Conservation (phyloP, 163 green algal genomes). For the Scenedesmus sp. region DNA sequence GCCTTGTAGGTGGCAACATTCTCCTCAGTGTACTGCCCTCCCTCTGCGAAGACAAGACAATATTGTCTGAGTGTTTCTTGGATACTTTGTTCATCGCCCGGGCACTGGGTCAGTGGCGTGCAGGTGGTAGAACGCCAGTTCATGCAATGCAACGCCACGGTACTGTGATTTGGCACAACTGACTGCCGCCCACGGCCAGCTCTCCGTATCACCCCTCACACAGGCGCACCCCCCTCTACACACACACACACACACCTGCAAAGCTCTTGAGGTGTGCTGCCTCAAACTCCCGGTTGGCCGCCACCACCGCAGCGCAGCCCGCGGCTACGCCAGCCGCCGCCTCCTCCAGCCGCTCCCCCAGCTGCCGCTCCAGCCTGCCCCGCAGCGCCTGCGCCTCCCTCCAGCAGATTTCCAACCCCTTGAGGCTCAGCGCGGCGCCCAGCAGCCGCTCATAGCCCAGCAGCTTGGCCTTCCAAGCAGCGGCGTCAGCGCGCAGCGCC, state of each 20-base stretch:
- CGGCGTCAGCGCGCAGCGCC: conserved; percentile 36
- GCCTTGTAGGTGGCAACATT: conserved; percentile 22
- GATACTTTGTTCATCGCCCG: no score
- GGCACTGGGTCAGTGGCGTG: no score
- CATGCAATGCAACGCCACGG: background rate
- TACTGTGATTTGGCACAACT: background rate
- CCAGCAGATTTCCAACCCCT: conserved; percentile 72
- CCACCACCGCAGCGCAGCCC: conserved; percentile 51
- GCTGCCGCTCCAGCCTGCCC: conserved; percentile 48
- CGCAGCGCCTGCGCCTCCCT: conserved; percentile 71
- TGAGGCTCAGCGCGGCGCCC: conserved; percentile 60
- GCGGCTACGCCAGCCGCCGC: conserved; percentile 24
- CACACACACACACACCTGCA: conserved; percentile 37
- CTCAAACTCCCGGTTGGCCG: conserved; percentile 65
- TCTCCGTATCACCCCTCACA: background rate
- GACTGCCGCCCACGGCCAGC: background rate
- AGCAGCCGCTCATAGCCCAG: conserved; percentile 67
- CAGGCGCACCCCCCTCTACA: background rate
- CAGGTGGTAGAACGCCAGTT: no score
- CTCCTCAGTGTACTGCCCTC: conserved; percentile 15
- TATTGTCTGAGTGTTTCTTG: no score
- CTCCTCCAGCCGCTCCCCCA: conserved; percentile 41
- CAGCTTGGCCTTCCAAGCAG: conserved; percentile 52
- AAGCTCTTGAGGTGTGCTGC: conserved; percentile 40
- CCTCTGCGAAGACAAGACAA: background rate